These are phyloP conservation scores for Aspergillus sclerotiicarbonarius DNA, from an alignment of 495 filamentous ascomycete species.

Conservation along the genomic window DNA sequence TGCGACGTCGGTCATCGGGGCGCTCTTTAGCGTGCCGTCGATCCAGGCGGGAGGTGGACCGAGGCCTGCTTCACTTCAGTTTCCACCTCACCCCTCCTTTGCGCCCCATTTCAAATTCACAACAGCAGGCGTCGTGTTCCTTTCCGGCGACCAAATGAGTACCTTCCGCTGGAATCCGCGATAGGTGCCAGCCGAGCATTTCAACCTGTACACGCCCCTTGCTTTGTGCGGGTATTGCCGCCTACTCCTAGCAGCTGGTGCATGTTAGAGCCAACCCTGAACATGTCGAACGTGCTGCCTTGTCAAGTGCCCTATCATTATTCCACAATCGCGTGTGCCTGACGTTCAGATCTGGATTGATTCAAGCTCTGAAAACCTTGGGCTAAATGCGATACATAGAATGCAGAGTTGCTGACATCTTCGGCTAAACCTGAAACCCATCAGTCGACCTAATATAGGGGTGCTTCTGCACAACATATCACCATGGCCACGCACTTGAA, in stretches of 20 bases:
- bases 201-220: slow-evolving; percentile 7
- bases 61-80: slow-evolving; percentile 6
- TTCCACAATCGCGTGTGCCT: slow-evolving; percentile 14
- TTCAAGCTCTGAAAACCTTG: not conserved
- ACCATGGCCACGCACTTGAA: slow-evolving; percentile 23
- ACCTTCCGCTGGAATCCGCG: not conserved
- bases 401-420: not conserved
- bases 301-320: slow-evolving; percentile 8
- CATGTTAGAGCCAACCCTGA: slow-evolving; percentile 17
- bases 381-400: slow-evolving; percentile 9
- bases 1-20: not conserved
- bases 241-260: slow-evolving; percentile 7
- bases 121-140: not conserved
- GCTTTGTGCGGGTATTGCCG: slow-evolving; percentile 3
- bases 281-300: slow-evolving; percentile 23
- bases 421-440: not conserved
- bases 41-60: slow-evolving; percentile 9
- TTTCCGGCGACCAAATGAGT: not conserved
- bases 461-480: slow-evolving; percentile 5
- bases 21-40: slow-evolving; percentile 3
- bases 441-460: slow-evolving; percentile 5
- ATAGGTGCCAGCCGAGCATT: slow-evolving; percentile 5
- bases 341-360: slow-evolving; percentile 1
- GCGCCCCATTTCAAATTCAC: not conserved
- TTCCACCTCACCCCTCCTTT: slow-evolving; percentile 2